These are phyloP conservation scores for Teunomyces funiuensis DNA, from an alignment of 805 yeast genomes.

Conservation along the genomic window DNA sequence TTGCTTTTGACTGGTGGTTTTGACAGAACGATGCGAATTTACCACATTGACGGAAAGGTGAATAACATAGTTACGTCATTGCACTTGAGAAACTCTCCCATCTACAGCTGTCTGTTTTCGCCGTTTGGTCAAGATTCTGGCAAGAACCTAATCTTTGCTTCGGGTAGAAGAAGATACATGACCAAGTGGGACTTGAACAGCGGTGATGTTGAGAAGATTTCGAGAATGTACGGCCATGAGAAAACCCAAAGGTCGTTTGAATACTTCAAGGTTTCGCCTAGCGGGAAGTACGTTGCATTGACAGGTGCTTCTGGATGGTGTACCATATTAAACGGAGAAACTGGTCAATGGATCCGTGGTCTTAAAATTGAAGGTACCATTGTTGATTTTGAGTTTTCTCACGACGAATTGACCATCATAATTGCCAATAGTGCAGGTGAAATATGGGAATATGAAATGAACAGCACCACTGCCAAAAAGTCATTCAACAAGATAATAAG, in stretches of 20 bases:
- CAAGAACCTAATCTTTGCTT: conserved; percentile 63
- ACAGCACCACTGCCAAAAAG: conserved; percentile 7
- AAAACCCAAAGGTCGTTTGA: conserved; percentile 83
- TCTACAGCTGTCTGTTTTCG: conserved; percentile 72
- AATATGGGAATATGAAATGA: conserved; percentile 74
- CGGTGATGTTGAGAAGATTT: conserved; percentile 77
- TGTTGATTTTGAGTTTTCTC: conserved; percentile 73
- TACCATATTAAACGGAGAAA: conserved; percentile 68
- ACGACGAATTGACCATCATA: conserved; percentile 44
- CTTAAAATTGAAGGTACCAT: conserved; percentile 87
- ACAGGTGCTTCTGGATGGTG: conserved; percentile 91
- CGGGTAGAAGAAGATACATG: conserved; percentile 90
- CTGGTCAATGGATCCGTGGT: conserved; percentile 86
- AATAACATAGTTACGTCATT: conserved; percentile 82
- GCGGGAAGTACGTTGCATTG: conserved; percentile 71
- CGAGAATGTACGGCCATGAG: conserved; percentile 91
- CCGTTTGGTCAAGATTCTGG: conserved; percentile 17
- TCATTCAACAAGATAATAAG: conserved; percentile 45
- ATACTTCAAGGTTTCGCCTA: conserved; percentile 71
- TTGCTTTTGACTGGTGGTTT: conserved; percentile 87
- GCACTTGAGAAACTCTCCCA: conserved; percentile 75
- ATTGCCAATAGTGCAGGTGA: conserved; percentile 80
- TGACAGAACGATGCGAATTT: conserved; percentile 82
- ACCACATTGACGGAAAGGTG: conserved; percentile 83
- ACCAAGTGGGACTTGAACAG: conserved; percentile 81